Evolutionary conservation across 257 asterid species (phyloP), one percentile per base, ranked within the genome.

Genomic region (Fraxinus excelsior): DNA sequence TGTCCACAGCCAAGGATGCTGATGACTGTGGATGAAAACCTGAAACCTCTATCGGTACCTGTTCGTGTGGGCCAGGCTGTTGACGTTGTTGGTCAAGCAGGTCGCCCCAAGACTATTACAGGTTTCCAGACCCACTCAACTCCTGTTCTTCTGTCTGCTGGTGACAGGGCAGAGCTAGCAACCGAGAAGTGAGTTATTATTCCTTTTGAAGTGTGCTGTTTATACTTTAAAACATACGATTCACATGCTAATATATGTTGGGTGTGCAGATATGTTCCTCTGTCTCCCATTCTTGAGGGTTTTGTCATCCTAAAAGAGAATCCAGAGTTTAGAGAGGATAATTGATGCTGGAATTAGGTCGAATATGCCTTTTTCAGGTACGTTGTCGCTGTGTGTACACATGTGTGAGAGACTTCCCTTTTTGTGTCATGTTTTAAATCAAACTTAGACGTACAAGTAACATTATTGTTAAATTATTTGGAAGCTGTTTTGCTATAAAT

Each of bases 21-120:
- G 74, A 67, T 96, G 87, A 96, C 98, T 0, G 96, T 96, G 44
- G 98, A 96, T 76, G 99, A 93, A 76, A 88, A 91, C 80, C 87
- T 93, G 76, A 93, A 96, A 72, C 97, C 98, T 26, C 81, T 96
- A 51, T 88, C 97, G 0, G 96, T 96, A 26, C 96, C 98, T 9
- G 98, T 96, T 12, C 97, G 98, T 7, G 99, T 96, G 62, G 99
- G 99, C 14, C 97, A 96, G 81, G 98, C 98, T 53, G 97, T 96
- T 16, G 99, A 93, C 81, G 97, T 93, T 31, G 98, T 96, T 7
- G 98, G 98, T 44, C 98, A 93, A 78, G 96, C 98, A 0, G 99
- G 97, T 73, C 96, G 97, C 18, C 98, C 98, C 68, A 96, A 91
- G 86, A 96, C 98, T 72, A 96, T 95, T 6, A 95, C 99, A 0